Evolutionary conservation across 2,329 filamentous ascomycete species (phyloP).

Genomic region (Lecanicillium sp.): DNA sequence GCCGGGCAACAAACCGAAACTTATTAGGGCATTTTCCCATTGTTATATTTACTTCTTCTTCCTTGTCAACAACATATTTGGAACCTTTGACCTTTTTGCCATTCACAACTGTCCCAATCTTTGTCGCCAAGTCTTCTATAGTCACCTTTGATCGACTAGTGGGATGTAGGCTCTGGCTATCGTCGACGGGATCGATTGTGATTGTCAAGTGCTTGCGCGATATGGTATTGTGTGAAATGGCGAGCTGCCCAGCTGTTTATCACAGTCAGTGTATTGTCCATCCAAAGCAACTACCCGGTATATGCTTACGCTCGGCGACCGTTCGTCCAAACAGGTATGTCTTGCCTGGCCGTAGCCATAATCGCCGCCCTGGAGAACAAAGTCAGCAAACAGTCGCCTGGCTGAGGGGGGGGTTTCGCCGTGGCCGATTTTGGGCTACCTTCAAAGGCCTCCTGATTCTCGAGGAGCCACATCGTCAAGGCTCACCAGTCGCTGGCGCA

Average conservation of each 20-base stretch:
- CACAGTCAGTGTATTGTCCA: neutral
- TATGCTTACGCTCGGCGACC: conserved; percentile 48
- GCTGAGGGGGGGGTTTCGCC: no score
- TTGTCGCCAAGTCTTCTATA: conserved; percentile 74
- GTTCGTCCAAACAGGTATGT: conserved; percentile 81
- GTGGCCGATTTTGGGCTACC: conserved; percentile 19
- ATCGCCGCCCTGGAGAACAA: conserved; percentile 32
- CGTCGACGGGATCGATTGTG: conserved; percentile 54
- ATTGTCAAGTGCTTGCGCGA: conserved; percentile 85
- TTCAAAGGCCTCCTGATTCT: conserved; percentile 46
- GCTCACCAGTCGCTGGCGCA: conserved; percentile 1
- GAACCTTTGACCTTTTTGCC: conserved; percentile 59
- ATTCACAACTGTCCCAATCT: conserved; percentile 74
- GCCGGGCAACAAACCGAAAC: conserved; percentile 40
- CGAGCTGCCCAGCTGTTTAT: conserved; percentile 52
- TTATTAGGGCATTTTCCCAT: conserved; percentile 62
- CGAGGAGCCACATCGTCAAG: conserved; percentile 54
- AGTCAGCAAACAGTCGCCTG: conserved; percentile 8
- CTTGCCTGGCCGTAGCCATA: conserved; percentile 83
- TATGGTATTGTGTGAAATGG: conserved; percentile 71
- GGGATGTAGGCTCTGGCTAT: conserved; percentile 58
- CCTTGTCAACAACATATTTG: conserved; percentile 42
- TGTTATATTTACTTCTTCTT: conserved; percentile 54
- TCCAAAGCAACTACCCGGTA: neutral
- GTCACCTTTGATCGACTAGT: conserved; percentile 60